Evolutionary conservation across 345 rosid genomes (phyloP).

Genomic region (Camelina neglecta): DNA sequence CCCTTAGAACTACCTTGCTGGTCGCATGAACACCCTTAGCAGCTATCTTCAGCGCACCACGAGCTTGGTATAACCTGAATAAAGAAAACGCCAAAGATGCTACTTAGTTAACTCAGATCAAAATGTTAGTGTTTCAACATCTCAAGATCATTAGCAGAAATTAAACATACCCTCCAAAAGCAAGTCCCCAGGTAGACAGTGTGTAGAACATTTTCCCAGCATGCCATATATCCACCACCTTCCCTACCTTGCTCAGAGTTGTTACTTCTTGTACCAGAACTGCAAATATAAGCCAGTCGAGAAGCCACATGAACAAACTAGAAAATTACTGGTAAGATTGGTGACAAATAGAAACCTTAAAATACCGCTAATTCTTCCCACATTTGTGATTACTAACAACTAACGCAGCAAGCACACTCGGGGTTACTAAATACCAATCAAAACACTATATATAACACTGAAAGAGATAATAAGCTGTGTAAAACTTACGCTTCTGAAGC

Average conservation of each 20-base stretch:
- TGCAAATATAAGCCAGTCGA: conserved; percentile 44
- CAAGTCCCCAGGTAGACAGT: conserved; percentile 88
- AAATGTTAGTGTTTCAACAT: not conserved
- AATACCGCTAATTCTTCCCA: not conserved
- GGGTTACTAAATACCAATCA: not conserved
- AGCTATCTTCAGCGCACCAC: conserved; percentile 66
- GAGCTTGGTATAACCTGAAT: conserved; percentile 68
- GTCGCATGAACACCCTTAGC: conserved; percentile 73
- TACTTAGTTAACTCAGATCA: not conserved
- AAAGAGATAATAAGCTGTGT: not conserved
- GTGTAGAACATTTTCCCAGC: conserved; percentile 83
- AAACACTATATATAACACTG: not conserved
- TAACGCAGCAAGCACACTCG: not conserved
- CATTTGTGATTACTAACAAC: not conserved
- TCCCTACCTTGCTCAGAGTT: conserved; percentile 72
- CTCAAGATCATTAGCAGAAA: conserved; percentile 7
- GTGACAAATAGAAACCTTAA: not conserved
- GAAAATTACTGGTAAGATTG: not conserved
- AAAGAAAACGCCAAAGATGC: not conserved
- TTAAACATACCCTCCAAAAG: conserved; percentile 71
- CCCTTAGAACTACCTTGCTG: conserved; percentile 68
- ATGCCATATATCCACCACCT: conserved; percentile 76
- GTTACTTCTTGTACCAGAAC: conserved; percentile 71
- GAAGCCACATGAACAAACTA: conserved; percentile 9
- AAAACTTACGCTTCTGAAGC: conserved; percentile 75